Evolutionary conservation across 306 rosid genomes (phyloP), one percentile per base, ranked within the genome.

Genomic region (Chamaecrista fasciculata): DNA sequence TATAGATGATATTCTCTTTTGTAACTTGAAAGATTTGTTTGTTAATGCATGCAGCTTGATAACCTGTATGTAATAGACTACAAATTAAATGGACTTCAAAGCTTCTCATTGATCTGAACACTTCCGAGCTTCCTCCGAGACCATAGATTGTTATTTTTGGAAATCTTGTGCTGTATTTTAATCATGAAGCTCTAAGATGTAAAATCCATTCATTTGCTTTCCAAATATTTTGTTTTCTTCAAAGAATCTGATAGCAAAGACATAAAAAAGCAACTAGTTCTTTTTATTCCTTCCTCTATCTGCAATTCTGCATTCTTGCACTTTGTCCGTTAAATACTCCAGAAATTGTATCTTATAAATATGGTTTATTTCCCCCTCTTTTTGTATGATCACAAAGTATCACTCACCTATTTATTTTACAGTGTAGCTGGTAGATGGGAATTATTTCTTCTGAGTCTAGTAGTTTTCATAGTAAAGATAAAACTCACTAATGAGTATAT

Each of bases 1-100:
- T 57, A 77, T 56, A 70, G 50, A 66, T 53, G 60, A 65, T 47
- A 36, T 75, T 72, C 25, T 62, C 64, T 55, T 40, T 40, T 37
- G 66, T 59, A 49, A 29, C 23, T 56, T 31, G 62, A 51, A 49
- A 51, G 67, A 26, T 51, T 34, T 67, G 63, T 43, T 24, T 67
- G 56, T 26, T 63, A 76, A 72, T 36, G 44, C 60, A 61, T 62
- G 6, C 19, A 29, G 42, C 19, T 48, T 62, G 36, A 5, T 46
- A 51, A 16, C 50, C 56, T 18, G n/a, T 50, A 29, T 14, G 16
- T 28, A 56, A 56, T 55, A 33, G 36, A 4, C 36, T 33, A 33
- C 6, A 2, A 33, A 33, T 33, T 33, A 4, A 33, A 33, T 33
- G 36, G 36, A 33, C 4, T 33, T 33, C 6, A 33, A 33, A 33